Evolutionary conservation across 2,329 filamentous ascomycete genomes (phyloP), one percentile per base, ranked within the genome.

Genomic region (Huntiella moniliformis): DNA sequence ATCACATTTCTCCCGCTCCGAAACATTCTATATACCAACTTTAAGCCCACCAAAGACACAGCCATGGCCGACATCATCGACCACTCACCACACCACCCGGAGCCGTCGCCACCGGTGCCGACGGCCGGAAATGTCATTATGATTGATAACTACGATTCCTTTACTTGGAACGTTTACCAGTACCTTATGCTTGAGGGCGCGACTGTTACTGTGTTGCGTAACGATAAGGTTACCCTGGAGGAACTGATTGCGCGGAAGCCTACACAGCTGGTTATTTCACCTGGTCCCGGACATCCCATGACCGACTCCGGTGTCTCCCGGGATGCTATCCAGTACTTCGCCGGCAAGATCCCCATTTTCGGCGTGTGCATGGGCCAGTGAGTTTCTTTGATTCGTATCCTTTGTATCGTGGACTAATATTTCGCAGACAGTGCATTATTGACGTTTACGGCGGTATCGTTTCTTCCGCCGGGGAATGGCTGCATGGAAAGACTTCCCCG

Each of bases 111-210:
- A 44, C 77, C 78, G 33, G 68, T 95, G 45, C 61, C 79, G 17
- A 86, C 78, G 43, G 91, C 91, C 18, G 82, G 81, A 48, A 96
- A 96, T 62, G 72, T 98, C 49, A 74, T 98, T 52, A 71, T 98
- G 52, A 95, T 98, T 56, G 91, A 98, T 69, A 98, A 98, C 64
- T 98, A 96, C 63, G 91, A 98, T 63, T 96, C 91, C 3, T 98
- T 98, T 62, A 95, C 88, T 49, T 98, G 87, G 85, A 98, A 98
- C 58, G 85, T 98, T 49, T 98, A 96, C 62, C 92, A 98, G 62
- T 98, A 98, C 57, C 76, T 98, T 1, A 81, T 88, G 5, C 77
- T 98, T n/a, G 91, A 96, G 61, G 91, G 91, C 31, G 91, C 92
- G 22, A 82, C 69, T 1, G 91, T 95, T 43, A 83, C 79, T 3